These are phyloP conservation scores for Rhipidocladum racemiflorum DNA, from an alignment of 176 grass and related monocot species.

Conservation along the genomic window DNA sequence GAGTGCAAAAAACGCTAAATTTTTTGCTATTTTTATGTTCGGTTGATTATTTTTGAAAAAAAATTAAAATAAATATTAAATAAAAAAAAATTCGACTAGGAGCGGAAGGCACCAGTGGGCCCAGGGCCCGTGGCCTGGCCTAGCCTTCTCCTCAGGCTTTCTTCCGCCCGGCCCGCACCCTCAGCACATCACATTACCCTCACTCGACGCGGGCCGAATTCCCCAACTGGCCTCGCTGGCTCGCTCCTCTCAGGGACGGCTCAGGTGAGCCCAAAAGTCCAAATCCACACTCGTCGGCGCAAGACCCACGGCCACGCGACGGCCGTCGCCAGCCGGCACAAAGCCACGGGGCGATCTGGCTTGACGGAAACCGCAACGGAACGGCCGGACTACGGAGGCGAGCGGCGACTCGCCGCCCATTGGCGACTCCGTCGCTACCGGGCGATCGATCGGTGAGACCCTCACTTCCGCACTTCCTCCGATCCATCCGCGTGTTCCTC, in stretches of 20 bases:
- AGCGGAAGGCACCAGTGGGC: too few relatives aligned
- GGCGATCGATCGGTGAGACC: neutral
- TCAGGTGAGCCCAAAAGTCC: neutral
- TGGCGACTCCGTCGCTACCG: too few relatives aligned
- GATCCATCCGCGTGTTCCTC: conserved; percentile 11
- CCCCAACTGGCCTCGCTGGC: neutral
- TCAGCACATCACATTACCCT: neutral
- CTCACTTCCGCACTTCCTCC: neutral
- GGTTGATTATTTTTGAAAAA: too few relatives aligned
- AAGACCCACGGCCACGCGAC: too few relatives aligned
- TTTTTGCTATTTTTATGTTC: too few relatives aligned
- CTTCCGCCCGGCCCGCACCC: too few relatives aligned
- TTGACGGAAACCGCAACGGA: neutral
- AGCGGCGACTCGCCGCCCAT: neutral
- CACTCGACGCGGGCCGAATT: neutral
- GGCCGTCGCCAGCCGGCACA: too few relatives aligned
- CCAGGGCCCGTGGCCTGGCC: too few relatives aligned
- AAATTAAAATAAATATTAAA: too few relatives aligned
- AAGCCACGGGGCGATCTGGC: neutral
- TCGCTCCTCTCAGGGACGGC: neutral
- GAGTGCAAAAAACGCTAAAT: too few relatives aligned
- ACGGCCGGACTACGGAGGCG: neutral
- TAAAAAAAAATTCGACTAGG: neutral
- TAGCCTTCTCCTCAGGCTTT: too few relatives aligned
- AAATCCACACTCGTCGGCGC: neutral